These are phyloP conservation scores for Erodium chrysanthum DNA, from an alignment of 441 rosid species.

Conservation along the genomic window DNA sequence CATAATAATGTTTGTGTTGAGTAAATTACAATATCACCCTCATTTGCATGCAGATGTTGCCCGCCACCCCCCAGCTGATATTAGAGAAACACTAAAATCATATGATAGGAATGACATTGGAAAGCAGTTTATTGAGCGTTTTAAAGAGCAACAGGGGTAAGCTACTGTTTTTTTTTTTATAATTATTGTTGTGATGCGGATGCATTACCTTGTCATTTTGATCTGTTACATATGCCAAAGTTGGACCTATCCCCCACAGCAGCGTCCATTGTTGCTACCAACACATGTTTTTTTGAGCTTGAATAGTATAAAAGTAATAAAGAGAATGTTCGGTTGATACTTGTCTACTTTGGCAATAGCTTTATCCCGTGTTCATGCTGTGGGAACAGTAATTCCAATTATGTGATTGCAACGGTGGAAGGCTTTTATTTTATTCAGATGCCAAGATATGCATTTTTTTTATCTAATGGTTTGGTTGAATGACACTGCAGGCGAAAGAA, in stretches of 20 bases:
- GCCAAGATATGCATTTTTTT: background rate
- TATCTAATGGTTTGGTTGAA: constrained; percentile 5
- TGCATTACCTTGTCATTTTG: background rate
- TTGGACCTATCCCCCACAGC: no score
- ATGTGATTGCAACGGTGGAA: background rate
- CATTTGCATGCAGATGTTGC: constrained; percentile 54
- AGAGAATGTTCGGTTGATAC: no score
- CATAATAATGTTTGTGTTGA: background rate
- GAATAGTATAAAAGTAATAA: no score
- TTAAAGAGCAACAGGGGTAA: constrained; percentile 67
- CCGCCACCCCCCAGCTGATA: constrained; percentile 66
- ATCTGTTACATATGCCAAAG: background rate
- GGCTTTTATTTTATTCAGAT: background rate
- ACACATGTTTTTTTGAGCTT: no score
- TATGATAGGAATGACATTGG: constrained; percentile 69
- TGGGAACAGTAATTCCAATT: no score
- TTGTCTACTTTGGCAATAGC: no score
- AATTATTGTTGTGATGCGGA: constrained; percentile 3
- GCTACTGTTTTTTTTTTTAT: background rate
- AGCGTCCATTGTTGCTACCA: no score
- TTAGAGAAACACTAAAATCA: constrained; percentile 58
- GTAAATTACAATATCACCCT: background rate
- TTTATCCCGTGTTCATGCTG: no score
- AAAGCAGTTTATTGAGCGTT: constrained; percentile 76
- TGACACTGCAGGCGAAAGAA: constrained; percentile 56